Evolutionary conservation across 2,329 filamentous ascomycete species (phyloP), one percentile per base, ranked within the genome.

Genomic region (Eutypella sp.): DNA sequence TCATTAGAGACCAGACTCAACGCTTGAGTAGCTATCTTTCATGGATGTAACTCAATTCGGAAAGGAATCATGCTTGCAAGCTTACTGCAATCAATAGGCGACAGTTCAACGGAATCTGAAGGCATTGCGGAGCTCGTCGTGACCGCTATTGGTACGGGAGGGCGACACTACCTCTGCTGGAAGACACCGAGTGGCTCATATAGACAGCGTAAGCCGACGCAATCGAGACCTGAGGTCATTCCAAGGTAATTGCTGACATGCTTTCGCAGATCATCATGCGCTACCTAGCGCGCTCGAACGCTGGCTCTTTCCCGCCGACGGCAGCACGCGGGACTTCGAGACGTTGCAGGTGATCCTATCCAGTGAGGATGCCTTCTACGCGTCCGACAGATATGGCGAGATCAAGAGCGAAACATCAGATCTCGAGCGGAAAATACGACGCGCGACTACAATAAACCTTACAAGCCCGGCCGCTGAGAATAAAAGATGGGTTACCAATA

Each of bases 111-210:
- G 37, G 51, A 56, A 29, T 48, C 57, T 41, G 57, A 60, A 19
- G 57, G 56, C 25, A 54, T 62, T 44, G 54, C 57, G 10, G 57
- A 62, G 41, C 52, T 63, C 18, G 56, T 61, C 38, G 60, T 63
- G n/a, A 63, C 60, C 2, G 60, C 60, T 29, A 52, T 63, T 2
- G 60, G 60, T 19, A 57, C 58, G 3, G 46, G 49, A 25, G 60
- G 60, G 23, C 51, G 56, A 22, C 59, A 60, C 40, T 63, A 63
- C 41, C 59, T 63, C 27, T 62, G 60, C 41, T 63, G 60, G 60
- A 63, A 60, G 48, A 62, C 58, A 4, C 48, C 46, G 11, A 49
- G 48, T 4, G 60, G 60, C 8, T 52, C 55, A 39, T 61, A 59
- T 31, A 56, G 45, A 37, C 60, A 63, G 46, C 53, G 60, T 62